Evolutionary conservation across 345 rosid species (phyloP).

Genomic region (Viola odorata): DNA sequence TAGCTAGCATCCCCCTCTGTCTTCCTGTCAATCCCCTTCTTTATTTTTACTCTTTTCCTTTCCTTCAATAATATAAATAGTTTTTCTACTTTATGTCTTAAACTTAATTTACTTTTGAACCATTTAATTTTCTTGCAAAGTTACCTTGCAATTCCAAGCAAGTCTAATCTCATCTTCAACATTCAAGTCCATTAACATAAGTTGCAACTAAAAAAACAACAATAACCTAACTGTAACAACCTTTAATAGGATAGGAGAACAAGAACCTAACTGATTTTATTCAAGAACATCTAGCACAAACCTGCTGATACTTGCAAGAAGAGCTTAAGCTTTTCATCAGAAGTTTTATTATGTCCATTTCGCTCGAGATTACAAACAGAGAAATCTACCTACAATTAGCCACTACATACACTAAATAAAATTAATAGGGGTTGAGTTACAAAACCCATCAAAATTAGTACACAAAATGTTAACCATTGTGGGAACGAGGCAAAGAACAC

Average conservation of each 20-base stretch:
- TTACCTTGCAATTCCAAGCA: conserved; percentile 39
- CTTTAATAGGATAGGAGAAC: not conserved
- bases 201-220: conserved; percentile 33
- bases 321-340: conserved; percentile 54
- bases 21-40: too few relatives aligned
- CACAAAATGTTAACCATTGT: too few relatives aligned
- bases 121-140: conserved; percentile 29
- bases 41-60: too few relatives aligned
- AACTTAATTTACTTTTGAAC: conserved; percentile 12
- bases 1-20: too few relatives aligned
- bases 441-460: too few relatives aligned
- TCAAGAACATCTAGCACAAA: not conserved
- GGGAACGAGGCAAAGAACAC: too few relatives aligned
- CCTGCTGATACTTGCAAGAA: conserved; percentile 80
- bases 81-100: too few relatives aligned
- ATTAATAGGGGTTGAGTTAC: too few relatives aligned
- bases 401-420: too few relatives aligned
- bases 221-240: not conserved
- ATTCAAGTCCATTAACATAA: conserved; percentile 87
- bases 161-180: conserved; percentile 55
- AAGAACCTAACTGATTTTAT: not conserved
- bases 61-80: too few relatives aligned
- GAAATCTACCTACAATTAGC: too few relatives aligned
- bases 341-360: conserved; percentile 63
- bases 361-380: too few relatives aligned